A percentile compares a stretch with the other conserved stretches of the same genome.
Evolutionary conservation across 108 stramenopile species (phyloP).

Genomic region (Aurantiochytrium sp.): DNA sequence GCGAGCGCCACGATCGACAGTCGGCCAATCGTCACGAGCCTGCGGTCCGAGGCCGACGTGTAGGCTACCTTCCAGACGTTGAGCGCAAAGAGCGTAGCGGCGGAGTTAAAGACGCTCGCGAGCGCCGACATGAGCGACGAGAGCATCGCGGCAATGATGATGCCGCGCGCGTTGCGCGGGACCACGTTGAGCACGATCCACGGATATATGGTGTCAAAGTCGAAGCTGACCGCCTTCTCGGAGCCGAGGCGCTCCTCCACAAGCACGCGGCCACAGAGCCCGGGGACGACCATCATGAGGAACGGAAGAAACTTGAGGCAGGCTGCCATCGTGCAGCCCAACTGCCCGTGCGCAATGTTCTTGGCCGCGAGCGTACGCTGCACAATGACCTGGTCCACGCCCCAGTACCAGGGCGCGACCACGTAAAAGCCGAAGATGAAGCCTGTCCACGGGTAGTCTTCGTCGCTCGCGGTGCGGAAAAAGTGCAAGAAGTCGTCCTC

Average conservation of each 20-base stretch:
- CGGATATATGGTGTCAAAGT: not conserved
- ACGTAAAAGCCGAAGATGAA: not conserved
- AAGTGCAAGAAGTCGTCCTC: conserved; percentile 9
- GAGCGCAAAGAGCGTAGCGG: not conserved
- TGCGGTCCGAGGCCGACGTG: not conserved
- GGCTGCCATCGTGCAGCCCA: conserved; percentile 1
- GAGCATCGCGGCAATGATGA: not conserved
- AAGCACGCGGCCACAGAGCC: not conserved
- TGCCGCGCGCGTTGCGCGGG: not conserved
- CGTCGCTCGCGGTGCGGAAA: not conserved
- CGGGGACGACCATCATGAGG: conserved; percentile 7
- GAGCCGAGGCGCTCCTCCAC: not conserved
- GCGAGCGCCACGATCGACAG: not conserved
- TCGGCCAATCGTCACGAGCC: not conserved
- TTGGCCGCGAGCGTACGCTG: conserved; percentile 2
- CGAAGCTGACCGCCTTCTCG: not conserved
- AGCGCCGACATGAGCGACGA: conserved; percentile 19
- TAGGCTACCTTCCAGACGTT: conserved; percentile 1
- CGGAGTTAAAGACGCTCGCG: not conserved
- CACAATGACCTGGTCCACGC: conserved; percentile 27
- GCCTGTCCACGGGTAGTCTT: conserved; percentile 1
- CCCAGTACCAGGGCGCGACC: conserved; percentile 15
- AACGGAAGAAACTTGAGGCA: conserved; percentile 2
- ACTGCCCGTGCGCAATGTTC: not conserved
- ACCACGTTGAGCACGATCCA: conserved; percentile 27